phyloP scores from a whole-genome alignment of 2,329 filamentous ascomycete genomes.

The Sporothrix brasiliensis region DNA sequence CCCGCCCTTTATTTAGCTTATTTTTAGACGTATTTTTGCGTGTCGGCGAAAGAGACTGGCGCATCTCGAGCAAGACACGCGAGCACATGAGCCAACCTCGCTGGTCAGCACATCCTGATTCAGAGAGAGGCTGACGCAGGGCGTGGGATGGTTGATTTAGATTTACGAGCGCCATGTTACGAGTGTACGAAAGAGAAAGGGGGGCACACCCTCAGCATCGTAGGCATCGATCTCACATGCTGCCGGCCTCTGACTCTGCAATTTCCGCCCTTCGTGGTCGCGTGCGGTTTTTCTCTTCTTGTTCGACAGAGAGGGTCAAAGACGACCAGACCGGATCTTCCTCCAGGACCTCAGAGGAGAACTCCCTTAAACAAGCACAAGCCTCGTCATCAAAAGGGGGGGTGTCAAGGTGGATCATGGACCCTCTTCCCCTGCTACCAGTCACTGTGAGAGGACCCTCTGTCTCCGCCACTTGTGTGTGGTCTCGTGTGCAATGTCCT shows the following conservation, averaged over 20 bases:
- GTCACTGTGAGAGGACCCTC: neutral
- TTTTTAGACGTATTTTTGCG: neutral
- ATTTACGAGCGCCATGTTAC: neutral
- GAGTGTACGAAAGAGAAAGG: neutral
- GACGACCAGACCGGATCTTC: neutral
- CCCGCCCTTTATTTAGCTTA: constrained; percentile 3
- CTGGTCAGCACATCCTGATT: constrained; percentile 5
- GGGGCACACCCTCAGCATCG: neutral
- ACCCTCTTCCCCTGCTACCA: neutral
- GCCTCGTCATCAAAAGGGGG: neutral
- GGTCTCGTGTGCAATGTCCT: constrained; percentile 26
- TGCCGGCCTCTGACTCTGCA: neutral
- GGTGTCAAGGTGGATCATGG: constrained; percentile 3
- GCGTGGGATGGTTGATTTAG: neutral
- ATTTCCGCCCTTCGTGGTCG: neutral
- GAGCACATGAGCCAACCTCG: constrained; percentile 25
- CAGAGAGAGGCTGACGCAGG: neutral
- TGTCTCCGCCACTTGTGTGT: constrained; percentile 1
- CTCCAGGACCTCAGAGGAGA: neutral
- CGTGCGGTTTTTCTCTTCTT: neutral
- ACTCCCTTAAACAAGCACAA: no score
- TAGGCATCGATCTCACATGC: no score
- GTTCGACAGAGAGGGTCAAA: neutral
- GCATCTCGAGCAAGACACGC: constrained; percentile 10
- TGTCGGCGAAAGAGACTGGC: neutral